These are phyloP conservation scores for Echinosophora koreensis DNA, from an alignment of 306 rosid species.

Conservation along the genomic window DNA sequence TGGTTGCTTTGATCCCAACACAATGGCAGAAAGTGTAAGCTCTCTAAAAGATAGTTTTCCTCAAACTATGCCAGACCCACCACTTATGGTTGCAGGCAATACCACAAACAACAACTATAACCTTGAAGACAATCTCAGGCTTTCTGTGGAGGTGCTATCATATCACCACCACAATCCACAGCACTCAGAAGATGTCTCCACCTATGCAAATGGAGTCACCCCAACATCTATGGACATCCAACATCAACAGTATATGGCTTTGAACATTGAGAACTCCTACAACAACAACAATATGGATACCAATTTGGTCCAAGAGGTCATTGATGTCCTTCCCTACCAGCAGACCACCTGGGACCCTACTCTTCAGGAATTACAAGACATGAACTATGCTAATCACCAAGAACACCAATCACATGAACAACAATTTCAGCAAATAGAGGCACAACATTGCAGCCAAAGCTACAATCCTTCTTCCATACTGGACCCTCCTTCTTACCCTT, in stretches of 20 bases:
- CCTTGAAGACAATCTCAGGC: conserved; percentile 60
- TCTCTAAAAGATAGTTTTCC: conserved; percentile 33
- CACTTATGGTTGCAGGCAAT: conserved; percentile 41
- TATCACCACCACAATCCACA: conserved; percentile 56
- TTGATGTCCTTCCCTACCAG: conserved; percentile 47
- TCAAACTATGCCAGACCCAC: conserved; percentile 37
- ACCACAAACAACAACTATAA: conserved; percentile 32
- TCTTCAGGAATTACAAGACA: conserved; percentile 59
- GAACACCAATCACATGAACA: conserved; percentile 55
- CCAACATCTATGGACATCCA: conserved; percentile 51
- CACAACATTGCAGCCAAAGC: conserved; percentile 49
- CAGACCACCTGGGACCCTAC: conserved; percentile 59
- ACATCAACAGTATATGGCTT: conserved; percentile 57
- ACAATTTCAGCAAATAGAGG: conserved; percentile 60
- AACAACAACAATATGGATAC: conserved; percentile 36
- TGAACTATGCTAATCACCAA: conserved; percentile 47
- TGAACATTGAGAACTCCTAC: conserved; percentile 55
- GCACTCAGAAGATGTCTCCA: conserved; percentile 45
- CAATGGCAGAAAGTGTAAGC: conserved; percentile 54
- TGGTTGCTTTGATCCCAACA: conserved; percentile 70
- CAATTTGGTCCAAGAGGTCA: conserved; percentile 53
- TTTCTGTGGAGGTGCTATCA: conserved; percentile 65
- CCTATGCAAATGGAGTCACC: conserved; percentile 41
- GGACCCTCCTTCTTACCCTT: conserved; percentile 56
- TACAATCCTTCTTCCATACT: conserved; percentile 46